phyloP scores from a whole-genome alignment of 208 protist genomes.

The Tritrichomonas foetus region DNA sequence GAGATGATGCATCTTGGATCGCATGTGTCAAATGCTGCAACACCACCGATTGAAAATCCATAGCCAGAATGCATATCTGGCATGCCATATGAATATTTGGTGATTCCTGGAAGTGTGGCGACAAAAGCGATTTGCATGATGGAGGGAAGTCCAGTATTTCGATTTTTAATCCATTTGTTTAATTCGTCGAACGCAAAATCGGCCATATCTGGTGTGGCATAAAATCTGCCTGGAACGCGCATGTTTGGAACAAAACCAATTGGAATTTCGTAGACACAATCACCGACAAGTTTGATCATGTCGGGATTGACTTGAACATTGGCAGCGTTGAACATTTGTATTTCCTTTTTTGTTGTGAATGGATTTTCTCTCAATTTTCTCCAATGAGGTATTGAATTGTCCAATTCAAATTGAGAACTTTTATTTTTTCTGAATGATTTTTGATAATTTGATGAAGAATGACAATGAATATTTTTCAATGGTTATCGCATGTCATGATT shows the following conservation, averaged over 20 bases:
- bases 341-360: too few relatives aligned
- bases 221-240: conserved; percentile 61
- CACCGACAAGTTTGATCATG: not conserved
- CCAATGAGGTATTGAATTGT: too few relatives aligned
- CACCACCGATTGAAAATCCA: too few relatives aligned
- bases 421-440: too few relatives aligned
- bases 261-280: not conserved
- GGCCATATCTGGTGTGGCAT: conserved; percentile 63
- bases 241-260: conserved; percentile 65
- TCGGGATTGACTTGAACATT: not conserved
- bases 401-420: too few relatives aligned
- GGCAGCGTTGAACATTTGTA: too few relatives aligned
- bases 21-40: too few relatives aligned
- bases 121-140: conserved; percentile 74
- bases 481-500: too few relatives aligned
- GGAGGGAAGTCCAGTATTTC: conserved; percentile 67
- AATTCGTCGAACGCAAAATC: conserved; percentile 66
- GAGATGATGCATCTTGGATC: conserved; percentile 70
- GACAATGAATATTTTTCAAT: too few relatives aligned
- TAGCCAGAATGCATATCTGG: conserved; percentile 78
- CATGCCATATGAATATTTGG: conserved; percentile 67
- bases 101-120: conserved; percentile 72
- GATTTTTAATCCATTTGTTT: conserved; percentile 41
- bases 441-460: too few relatives aligned
- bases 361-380: too few relatives aligned